Conservation (phyloP, 163 green algal species). For the Chlamydomonas reinhardtii region DNA sequence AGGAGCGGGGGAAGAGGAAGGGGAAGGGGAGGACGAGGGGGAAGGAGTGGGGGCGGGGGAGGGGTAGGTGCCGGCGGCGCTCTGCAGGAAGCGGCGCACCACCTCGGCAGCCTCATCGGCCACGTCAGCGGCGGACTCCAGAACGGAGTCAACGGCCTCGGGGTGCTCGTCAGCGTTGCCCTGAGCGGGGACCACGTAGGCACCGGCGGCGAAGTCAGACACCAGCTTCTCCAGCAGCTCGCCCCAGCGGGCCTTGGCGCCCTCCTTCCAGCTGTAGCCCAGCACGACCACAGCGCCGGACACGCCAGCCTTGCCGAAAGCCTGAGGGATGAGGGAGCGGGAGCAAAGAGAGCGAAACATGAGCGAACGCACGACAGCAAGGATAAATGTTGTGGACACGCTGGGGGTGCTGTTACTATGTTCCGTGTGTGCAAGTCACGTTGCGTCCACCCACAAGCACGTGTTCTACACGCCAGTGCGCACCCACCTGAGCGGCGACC, state of each 20-base stretch:
- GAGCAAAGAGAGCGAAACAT: no score
- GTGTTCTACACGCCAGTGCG: neutral
- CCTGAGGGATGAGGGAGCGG: neutral
- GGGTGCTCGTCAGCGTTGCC: neutral
- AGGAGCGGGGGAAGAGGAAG: neutral
- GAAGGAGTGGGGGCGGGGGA: neutral
- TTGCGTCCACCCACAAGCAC: no score
- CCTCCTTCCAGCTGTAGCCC: slow-evolving; percentile 36
- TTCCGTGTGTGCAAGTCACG: no score
- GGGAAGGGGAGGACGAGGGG: neutral
- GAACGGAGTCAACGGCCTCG: neutral
- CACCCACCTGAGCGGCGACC: neutral
- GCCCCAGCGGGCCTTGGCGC: slow-evolving; percentile 5
- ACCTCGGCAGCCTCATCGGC: neutral
- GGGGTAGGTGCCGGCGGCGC: neutral
- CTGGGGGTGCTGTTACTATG: no score
- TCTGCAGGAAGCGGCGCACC: slow-evolving; percentile 11
- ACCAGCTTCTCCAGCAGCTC: slow-evolving; percentile 12
- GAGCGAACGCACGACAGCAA: no score
- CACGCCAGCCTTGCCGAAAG: slow-evolving; percentile 14
- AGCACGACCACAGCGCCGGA: slow-evolving; percentile 24
- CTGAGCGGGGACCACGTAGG: neutral
- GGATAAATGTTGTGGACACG: no score
- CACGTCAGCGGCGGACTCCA: neutral
- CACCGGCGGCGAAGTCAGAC: neutral